These are phyloP conservation scores for Spatholobus suberectus DNA, from an alignment of 306 rosid species.

Conservation along the genomic window DNA sequence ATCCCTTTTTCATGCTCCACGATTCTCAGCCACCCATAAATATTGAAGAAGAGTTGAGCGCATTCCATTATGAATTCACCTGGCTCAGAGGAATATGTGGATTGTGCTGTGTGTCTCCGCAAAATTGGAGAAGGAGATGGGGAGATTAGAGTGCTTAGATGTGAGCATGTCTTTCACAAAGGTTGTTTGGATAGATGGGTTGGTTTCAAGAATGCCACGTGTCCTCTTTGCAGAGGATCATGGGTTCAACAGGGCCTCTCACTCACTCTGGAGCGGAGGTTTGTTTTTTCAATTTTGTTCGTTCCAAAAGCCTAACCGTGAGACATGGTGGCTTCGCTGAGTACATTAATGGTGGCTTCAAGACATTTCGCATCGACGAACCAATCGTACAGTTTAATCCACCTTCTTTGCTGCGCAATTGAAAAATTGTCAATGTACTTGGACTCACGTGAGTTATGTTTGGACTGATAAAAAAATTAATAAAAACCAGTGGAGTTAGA, in stretches of 20 bases:
- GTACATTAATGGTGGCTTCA: neutral
- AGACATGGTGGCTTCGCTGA: slow-evolving; percentile 61
- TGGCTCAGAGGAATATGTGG: slow-evolving; percentile 3
- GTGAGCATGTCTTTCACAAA: slow-evolving; percentile 51
- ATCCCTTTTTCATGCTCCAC: slow-evolving; percentile 37
- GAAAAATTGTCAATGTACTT: no score
- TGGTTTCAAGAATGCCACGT: slow-evolving; percentile 23
- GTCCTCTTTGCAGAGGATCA: slow-evolving; percentile 58
- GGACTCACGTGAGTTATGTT: no score
- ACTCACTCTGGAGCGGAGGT: slow-evolving; percentile 19
- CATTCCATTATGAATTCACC: neutral
- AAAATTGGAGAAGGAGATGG: slow-evolving; percentile 55
- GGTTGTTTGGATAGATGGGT: slow-evolving; percentile 56
- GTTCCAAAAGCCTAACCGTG: neutral
- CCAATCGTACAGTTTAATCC: no score
- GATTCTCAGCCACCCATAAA: neutral
- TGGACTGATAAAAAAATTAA: no score
- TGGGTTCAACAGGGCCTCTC: slow-evolving; percentile 11
- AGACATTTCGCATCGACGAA: no score
- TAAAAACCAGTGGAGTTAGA: no score
- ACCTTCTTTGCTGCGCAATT: no score
- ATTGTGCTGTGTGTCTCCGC: slow-evolving; percentile 55
- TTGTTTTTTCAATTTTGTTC: slow-evolving; percentile 40
- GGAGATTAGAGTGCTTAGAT: slow-evolving; percentile 46
- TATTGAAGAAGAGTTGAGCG: neutral